Percentiles rank a stretch among this genome's conserved stretches.
Evolutionary conservation across 2,329 filamentous ascomycete species (phyloP).

Genomic region (Fusarium xyrophilum): DNA sequence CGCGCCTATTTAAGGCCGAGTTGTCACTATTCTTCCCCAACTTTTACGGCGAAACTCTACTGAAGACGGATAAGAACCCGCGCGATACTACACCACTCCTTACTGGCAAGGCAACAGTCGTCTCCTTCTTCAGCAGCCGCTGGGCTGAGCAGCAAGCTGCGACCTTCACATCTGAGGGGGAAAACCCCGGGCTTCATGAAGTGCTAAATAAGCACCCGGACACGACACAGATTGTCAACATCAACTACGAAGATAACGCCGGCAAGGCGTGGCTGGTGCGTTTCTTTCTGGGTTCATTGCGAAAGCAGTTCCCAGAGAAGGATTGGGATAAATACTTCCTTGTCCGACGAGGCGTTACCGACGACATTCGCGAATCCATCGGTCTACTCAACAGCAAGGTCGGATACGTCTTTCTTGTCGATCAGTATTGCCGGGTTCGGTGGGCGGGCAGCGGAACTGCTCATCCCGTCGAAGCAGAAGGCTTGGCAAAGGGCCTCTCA

Average conservation of each 20-base stretch:
- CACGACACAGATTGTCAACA: slow-evolving; percentile 76
- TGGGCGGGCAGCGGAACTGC: slow-evolving; percentile 87
- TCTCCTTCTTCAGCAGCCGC: slow-evolving; percentile 79
- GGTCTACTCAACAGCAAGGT: slow-evolving; percentile 87
- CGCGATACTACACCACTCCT: slow-evolving; percentile 79
- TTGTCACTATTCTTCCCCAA: slow-evolving; percentile 93
- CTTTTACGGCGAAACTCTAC: slow-evolving; percentile 78
- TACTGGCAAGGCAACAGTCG: slow-evolving; percentile 75
- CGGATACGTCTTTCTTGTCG: slow-evolving; percentile 91
- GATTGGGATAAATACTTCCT: slow-evolving; percentile 69
- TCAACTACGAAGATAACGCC: slow-evolving; percentile 87
- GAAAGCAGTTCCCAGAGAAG: slow-evolving; percentile 56
- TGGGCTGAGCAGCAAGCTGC: slow-evolving; percentile 86
- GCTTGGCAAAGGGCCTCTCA: slow-evolving; percentile 69
- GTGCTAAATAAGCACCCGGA: slow-evolving; percentile 62
- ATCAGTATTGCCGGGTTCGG: slow-evolving; percentile 84
- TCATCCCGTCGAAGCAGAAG: slow-evolving; percentile 69
- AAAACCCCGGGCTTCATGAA: slow-evolving; percentile 74
- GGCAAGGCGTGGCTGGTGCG: slow-evolving; percentile 67
- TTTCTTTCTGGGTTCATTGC: slow-evolving; percentile 62
- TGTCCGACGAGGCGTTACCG: slow-evolving; percentile 63
- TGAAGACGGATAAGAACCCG: slow-evolving; percentile 57
- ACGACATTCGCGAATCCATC: slow-evolving; percentile 68
- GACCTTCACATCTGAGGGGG: slow-evolving; percentile 70
- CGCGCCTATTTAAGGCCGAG: slow-evolving; percentile 82